phyloP scores from a whole-genome alignment of 2,329 filamentous ascomycete species.

The Fusarium sp. region DNA sequence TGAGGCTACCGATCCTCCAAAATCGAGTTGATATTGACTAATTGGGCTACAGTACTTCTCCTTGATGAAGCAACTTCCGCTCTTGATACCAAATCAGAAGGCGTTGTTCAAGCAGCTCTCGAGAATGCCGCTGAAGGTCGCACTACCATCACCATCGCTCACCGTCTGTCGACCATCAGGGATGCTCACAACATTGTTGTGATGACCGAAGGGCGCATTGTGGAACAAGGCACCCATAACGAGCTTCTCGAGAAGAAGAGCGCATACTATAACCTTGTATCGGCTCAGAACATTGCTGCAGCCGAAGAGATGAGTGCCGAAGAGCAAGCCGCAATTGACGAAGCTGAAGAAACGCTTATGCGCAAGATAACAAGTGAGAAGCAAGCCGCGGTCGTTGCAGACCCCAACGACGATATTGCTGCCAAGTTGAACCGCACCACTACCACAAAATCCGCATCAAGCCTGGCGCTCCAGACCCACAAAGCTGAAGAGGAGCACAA shows the following conservation, averaged over 20 bases:
- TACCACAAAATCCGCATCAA: conserved; percentile 71
- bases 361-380: conserved; percentile 56
- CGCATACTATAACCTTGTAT: conserved; percentile 86
- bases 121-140: conserved; percentile 85
- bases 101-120: conserved; percentile 90
- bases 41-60: conserved; percentile 68
- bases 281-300: conserved; percentile 82
- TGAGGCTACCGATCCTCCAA: conserved; percentile 44
- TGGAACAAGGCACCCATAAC: conserved; percentile 91
- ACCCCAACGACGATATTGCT: conserved; percentile 70
- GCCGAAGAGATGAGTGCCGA: conserved; percentile 63
- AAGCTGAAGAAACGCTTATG: conserved; percentile 60
- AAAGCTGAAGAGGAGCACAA: conserved; percentile 59
- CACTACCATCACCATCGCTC: conserved; percentile 96
- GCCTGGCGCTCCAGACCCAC: conserved; percentile 70
- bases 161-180: conserved; percentile 93
- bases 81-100: conserved; percentile 93
- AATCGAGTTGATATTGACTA: conserved; percentile 2
- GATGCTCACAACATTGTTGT: conserved; percentile 96
- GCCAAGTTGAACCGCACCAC: conserved; percentile 64
- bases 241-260: conserved; percentile 74
- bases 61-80: conserved; percentile 96
- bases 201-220: conserved; percentile 83
- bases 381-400: conserved; percentile 55
- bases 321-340: conserved; percentile 61